Percentiles rank a stretch among this genome's conserved stretches.
Conservation (phyloP, 352 stramenopile genomes). For the Globisporangium parvum region DNA sequence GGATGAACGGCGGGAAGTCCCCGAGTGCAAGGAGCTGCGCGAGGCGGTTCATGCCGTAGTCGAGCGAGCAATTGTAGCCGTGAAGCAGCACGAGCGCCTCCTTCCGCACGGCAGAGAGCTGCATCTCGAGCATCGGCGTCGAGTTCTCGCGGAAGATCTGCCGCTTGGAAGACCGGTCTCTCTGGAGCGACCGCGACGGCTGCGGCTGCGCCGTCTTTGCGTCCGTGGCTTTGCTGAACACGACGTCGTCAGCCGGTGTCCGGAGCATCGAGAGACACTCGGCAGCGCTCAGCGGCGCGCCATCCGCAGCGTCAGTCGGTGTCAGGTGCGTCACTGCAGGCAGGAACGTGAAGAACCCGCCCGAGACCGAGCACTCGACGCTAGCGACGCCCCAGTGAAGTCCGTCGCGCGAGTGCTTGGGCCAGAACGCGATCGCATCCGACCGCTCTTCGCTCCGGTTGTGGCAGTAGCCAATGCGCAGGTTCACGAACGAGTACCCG, state of each 20-base stretch:
- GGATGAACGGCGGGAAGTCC: conserved; percentile 58
- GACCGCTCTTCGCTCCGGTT: conserved; percentile 15
- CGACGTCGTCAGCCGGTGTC: conserved; percentile 18
- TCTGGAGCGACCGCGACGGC: not conserved
- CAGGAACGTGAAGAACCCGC: conserved; percentile 39
- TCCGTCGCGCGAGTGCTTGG: conserved; percentile 11
- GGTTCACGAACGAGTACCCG: conserved; percentile 50
- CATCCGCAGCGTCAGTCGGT: conserved; percentile 18
- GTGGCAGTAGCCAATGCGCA: conserved; percentile 49
- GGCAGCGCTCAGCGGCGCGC: conserved; percentile 3
- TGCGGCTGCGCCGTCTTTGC: conserved; percentile 4
- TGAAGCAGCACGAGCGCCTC: conserved; percentile 64
- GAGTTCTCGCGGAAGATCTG: conserved; percentile 7
- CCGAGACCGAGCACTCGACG: conserved; percentile 36
- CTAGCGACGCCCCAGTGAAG: conserved; percentile 37
- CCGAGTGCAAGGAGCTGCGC: conserved; percentile 56
- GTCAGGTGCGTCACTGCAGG: conserved; percentile 20
- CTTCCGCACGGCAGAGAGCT: conserved; percentile 13
- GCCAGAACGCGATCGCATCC: conserved; percentile 19
- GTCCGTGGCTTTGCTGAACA: conserved; percentile 30
- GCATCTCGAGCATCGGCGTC: conserved; percentile 11
- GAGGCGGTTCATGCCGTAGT: conserved; percentile 56
- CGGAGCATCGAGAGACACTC: conserved; percentile 7
- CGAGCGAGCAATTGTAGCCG: conserved; percentile 64
- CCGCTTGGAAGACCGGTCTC: conserved; percentile 15